These are phyloP conservation scores for Nissolia schottii DNA, from an alignment of 306 rosid genomes.

Conservation along the genomic window DNA sequence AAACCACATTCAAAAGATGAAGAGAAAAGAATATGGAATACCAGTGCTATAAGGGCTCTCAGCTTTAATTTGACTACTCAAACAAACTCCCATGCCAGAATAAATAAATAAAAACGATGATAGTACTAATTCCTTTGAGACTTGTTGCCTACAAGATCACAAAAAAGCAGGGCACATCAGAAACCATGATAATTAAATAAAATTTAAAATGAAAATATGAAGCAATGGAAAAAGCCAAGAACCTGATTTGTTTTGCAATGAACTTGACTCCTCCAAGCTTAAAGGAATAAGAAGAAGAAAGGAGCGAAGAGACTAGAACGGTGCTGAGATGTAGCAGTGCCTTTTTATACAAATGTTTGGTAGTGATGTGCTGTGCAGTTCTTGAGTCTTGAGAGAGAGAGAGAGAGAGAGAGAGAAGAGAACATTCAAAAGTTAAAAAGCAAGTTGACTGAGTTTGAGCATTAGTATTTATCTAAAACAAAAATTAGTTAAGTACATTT, in stretches of 20 bases:
- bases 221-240: not conserved
- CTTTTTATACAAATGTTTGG: not conserved
- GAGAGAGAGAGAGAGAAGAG: conserved; percentile 9
- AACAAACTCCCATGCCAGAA: conserved; percentile 55
- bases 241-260: conserved; percentile 12
- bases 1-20: not conserved
- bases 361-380: not conserved
- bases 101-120: not conserved
- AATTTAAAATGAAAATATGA: not conserved
- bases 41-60: conserved; percentile 32
- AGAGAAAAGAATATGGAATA: not conserved
- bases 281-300: not conserved
- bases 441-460: conserved; percentile 23
- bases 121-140: conserved; percentile 16
- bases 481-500: no score
- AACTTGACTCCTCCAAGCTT: not conserved
- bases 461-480: no score
- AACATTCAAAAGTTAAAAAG: conserved; percentile 13
- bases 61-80: conserved; percentile 31
- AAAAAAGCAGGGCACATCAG: not conserved
- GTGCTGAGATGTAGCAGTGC: not conserved
- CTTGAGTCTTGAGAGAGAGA: not conserved
- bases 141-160: conserved; percentile 33
- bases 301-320: not conserved
- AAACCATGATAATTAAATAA: conserved; percentile 1